These are phyloP conservation scores for Cercospora janseana DNA, from an alignment of 2,329 filamentous ascomycete species.

Conservation along the genomic window DNA sequence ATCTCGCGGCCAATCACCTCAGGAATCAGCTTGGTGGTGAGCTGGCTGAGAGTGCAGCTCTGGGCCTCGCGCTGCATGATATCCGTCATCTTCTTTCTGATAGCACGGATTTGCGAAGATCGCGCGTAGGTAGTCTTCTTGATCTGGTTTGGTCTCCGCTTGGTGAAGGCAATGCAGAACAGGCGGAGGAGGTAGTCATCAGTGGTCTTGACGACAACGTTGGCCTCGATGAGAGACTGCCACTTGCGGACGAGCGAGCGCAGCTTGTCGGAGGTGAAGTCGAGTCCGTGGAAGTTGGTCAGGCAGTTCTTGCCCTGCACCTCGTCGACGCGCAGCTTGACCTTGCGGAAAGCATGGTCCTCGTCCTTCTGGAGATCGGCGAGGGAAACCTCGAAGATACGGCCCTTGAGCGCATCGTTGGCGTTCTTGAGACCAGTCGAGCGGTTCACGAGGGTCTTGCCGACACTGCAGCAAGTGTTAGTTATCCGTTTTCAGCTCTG, in stretches of 20 bases:
- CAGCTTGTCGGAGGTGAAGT: constrained; percentile 99
- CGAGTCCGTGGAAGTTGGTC: constrained; percentile 99
- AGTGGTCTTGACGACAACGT: constrained; percentile 99
- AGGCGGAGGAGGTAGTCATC: constrained; percentile 99
- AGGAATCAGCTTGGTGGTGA: constrained; percentile 97
- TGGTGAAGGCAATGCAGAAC: constrained; percentile 99
- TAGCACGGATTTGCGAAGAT: constrained; percentile 94
- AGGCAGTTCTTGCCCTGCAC: constrained; percentile 99
- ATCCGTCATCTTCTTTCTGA: constrained; percentile 99
- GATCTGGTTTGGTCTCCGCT: constrained; percentile 98
- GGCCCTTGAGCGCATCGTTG: constrained; percentile 97
- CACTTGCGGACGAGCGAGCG: constrained; percentile 99
- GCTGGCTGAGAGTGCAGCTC: constrained; percentile 90
- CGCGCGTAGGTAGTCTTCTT: constrained; percentile 99
- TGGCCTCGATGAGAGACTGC: constrained; percentile 99
- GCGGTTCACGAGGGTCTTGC: constrained; percentile 99
- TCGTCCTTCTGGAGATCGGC: constrained; percentile 99
- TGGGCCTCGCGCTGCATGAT: constrained; percentile 96
- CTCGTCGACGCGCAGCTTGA: constrained; percentile 98
- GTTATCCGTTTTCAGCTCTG: constrained; percentile 23
- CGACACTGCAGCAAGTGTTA: constrained; percentile 68
- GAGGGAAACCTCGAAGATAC: constrained; percentile 97
- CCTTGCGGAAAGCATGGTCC: constrained; percentile 99
- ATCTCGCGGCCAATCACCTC: constrained; percentile 99
- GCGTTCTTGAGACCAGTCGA: constrained; percentile 99